Base-by-base conservation (phyloP, 495 filamentous ascomycete genomes). In the Glarea lozoyensis region DNA sequence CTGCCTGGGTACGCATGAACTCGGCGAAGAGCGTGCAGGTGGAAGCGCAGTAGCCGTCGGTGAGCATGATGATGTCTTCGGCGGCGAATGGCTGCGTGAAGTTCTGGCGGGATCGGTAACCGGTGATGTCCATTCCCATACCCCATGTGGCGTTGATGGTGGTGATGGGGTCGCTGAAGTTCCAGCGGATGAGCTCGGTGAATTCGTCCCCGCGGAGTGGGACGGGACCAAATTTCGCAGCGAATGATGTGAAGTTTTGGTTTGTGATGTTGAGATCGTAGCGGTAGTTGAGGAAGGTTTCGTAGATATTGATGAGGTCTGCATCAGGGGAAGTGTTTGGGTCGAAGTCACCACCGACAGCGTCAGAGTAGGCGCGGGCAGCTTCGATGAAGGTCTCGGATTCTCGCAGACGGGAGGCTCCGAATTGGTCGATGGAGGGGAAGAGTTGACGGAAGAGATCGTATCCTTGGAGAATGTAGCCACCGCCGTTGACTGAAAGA, bases 41-140 rank as follows among this genome's bases (percentile, higher is more conserved):
- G 2, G 75, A 81, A 20, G 69, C 73, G 59, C 81, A 85, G 49
- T 69, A 69, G 33, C 81, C 79, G 55, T 84, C 78, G 21, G 69
- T 69, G 32, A 56, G 15, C 45, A 76, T 40, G 35, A 67, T 55
- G 18, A 72, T 58, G 36, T 70, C 53, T 35, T 69, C 64, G 4
- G 52, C 53, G 5, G 43, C 55, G 34, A 71, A 71, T 1, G 66
- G 67, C 23, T 67, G 66, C 0, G 61, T 58, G 40, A 66, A 60
- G 36, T 66, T 68, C 10, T 46, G 34, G 1, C 61, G 55, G 37
- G 54, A 59, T 2, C 63, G 51, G 42, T 68, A 69, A 10, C 65
- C 66, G 6, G 64, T 66, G 25, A 70, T 59, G 16, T 72, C 62
- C 2, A 30, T 52, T 5, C 52, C 52, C 20, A 52, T 6, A 16